Conservation (phyloP, 805 yeast species). For the Saturnispora saitoi region DNA sequence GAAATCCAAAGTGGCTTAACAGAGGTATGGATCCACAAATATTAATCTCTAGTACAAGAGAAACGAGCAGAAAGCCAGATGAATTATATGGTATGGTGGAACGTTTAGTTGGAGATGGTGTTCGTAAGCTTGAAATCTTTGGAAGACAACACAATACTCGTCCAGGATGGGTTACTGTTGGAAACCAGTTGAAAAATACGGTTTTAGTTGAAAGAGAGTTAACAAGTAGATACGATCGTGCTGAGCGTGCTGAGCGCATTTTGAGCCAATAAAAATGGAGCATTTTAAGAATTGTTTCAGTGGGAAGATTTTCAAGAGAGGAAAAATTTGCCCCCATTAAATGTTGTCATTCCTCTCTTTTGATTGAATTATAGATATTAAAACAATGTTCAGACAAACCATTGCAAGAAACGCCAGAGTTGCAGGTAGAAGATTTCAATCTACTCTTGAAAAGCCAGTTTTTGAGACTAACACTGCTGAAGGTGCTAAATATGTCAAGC, state of each 20-base stretch:
- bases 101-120: slow-evolving; percentile 66
- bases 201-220: slow-evolving; percentile 53
- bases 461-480: slow-evolving; percentile 50
- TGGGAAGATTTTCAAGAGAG: not conserved
- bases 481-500: slow-evolving; percentile 61
- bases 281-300: not conserved
- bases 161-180: slow-evolving; percentile 85
- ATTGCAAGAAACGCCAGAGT: slow-evolving; percentile 25
- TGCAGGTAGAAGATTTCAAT: slow-evolving; percentile 28
- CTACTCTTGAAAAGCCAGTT: slow-evolving; percentile 33
- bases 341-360: not conserved
- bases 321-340: not conserved
- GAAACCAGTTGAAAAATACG: slow-evolving; percentile 63
- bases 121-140: slow-evolving; percentile 79
- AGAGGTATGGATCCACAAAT: slow-evolving; percentile 63
- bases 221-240: slow-evolving; percentile 12
- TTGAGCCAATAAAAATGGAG: slow-evolving; percentile 4
- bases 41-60: slow-evolving; percentile 76
- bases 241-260: slow-evolving; percentile 3
- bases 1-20: slow-evolving; percentile 65
- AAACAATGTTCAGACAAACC: slow-evolving; percentile 37
- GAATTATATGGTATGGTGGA: slow-evolving; percentile 83
- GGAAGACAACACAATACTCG: slow-evolving; percentile 82
- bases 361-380: not conserved
- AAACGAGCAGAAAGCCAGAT: slow-evolving; percentile 86